Base-by-base conservation (phyloP, 2,329 filamentous ascomycete genomes). In the Penicillium frequentans region DNA sequence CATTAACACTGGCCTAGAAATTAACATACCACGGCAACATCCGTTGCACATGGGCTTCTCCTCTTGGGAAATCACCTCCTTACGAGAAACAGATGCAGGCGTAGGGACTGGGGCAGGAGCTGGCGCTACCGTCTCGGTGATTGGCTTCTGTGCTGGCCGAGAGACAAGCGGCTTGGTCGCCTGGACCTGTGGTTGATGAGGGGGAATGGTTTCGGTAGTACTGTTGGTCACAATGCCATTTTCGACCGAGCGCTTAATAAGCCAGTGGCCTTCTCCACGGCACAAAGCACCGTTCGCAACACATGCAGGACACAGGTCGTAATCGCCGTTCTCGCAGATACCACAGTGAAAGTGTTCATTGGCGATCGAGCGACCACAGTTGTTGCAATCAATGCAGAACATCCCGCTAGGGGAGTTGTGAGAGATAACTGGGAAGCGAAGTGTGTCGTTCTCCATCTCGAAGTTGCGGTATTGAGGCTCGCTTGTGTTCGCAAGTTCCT, bases 321-420 rank as follows among this genome's bases (percentile, higher is more conserved):
- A 99, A 74, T 99, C 95, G 42, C 93, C 95, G 56, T 89, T 86
- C 63, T 98, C 91, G 72, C 95, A 99, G 56, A 90, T 90, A 64
- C 90, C 90, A 81, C 96, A 99, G 78, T 99, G 95, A 75, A 90
- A 99, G 76, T 99, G 93, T 51, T 86, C 84, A 66, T 91, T 87
- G 27, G 88, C 84, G 68, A 97, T 91, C 43, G 87, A 85, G 59
- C 80, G 81, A 64, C 91, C 89, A 76, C 95, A 99, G 72, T 86
- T 84, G 79, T 99, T 98, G 84, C 95, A 99, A 81, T 90, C 96
- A 45, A 99, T 92, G 13, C 90, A 90, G 76, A 93, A 96, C 47
- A 83, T 78, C 55, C 69, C 70, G 35, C 62, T 64, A 51, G 70
- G 65, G 46, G 72, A 74, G 48, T 66, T 64, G 63, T 68, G 72